Percentiles rank a stretch among this genome's conserved stretches.
Evolutionary conservation across 2,329 filamentous ascomycete species (phyloP).

Genomic region (Neofusicoccum laricinum): DNA sequence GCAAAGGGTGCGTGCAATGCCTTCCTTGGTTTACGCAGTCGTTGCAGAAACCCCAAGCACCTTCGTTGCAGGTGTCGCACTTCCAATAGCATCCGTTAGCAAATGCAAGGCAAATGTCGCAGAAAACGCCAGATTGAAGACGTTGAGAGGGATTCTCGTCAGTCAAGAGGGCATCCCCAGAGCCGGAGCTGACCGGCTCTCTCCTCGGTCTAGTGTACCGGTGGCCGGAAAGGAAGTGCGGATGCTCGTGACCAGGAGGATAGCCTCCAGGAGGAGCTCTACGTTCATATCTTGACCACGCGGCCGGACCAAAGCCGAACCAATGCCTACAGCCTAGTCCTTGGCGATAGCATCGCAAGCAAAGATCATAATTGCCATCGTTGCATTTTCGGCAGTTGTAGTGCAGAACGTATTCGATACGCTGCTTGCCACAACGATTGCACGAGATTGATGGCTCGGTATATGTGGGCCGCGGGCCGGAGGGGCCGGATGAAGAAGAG

Average conservation of each 20-base stretch:
- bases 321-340: constrained; percentile 79
- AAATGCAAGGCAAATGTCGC: constrained; percentile 68
- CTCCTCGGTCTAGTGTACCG: constrained; percentile 37
- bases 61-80: constrained; percentile 82
- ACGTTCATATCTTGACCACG: constrained; percentile 62
- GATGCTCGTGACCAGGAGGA: constrained; percentile 41
- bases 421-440: constrained; percentile 63
- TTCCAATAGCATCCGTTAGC: constrained; percentile 88
- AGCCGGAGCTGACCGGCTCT: constrained; percentile 9
- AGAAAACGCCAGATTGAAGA: constrained; percentile 80
- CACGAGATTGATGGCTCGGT: constrained; percentile 73
- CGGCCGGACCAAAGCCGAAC: constrained; percentile 80
- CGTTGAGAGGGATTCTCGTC: constrained; percentile 64
- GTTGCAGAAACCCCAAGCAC: constrained; percentile 93
- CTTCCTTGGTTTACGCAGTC: constrained; percentile 78
- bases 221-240: constrained; percentile 52
- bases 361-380: constrained; percentile 73
- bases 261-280: constrained; percentile 41
- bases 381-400: constrained; percentile 75
- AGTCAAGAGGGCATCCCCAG: constrained; percentile 23
- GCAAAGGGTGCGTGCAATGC: constrained; percentile 76
- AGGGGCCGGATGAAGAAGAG: constrained; percentile 24
- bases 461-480: constrained; percentile 44
- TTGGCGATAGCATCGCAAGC: constrained; percentile 72
- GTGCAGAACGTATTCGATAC: constrained; percentile 83